These are phyloP conservation scores for Scheffersomyces insectosa DNA, from an alignment of 1,139 yeast species.

Conservation along the genomic window DNA sequence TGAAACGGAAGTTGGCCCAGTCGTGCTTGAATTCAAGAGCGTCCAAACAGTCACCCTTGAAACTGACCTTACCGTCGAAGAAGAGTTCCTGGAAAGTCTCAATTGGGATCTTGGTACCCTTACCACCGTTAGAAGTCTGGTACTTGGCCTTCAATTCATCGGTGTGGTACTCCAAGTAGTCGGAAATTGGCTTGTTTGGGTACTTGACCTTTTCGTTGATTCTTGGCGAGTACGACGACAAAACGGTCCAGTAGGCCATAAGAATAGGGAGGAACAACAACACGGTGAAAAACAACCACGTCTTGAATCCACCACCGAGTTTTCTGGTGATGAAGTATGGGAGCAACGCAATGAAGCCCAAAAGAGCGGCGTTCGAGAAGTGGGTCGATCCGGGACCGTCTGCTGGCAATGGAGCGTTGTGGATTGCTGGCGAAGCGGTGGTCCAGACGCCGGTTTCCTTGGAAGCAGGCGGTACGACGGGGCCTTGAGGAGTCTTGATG, in stretches of 20 bases:
- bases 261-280: conserved; percentile 66
- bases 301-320: conserved; percentile 73
- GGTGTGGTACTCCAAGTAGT: conserved; percentile 81
- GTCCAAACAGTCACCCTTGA: conserved; percentile 87
- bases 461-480: conserved; percentile 47
- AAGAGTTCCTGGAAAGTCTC: conserved; percentile 90
- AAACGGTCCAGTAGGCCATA: conserved; percentile 78
- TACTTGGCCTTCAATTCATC: conserved; percentile 71
- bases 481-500: conserved; percentile 59
- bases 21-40: conserved; percentile 85
- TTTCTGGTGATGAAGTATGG: conserved; percentile 68
- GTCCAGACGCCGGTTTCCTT: conserved; percentile 60
- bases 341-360: conserved; percentile 52
- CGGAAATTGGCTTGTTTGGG: conserved; percentile 78
- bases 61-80: conserved; percentile 80
- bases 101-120: conserved; percentile 78
- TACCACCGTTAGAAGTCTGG: conserved; percentile 53
- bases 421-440: conserved; percentile 69
- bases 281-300: conserved; percentile 57
- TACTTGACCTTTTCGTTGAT: conserved; percentile 73
- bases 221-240: conserved; percentile 79
- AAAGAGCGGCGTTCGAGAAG: conserved; percentile 65
- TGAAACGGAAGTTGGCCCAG: conserved; percentile 84
- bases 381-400: conserved; percentile 87
- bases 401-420: conserved; percentile 86